Evolutionary conservation across 768 basidiomycete species (phyloP).

Genomic region (Termitomyces sp.): DNA sequence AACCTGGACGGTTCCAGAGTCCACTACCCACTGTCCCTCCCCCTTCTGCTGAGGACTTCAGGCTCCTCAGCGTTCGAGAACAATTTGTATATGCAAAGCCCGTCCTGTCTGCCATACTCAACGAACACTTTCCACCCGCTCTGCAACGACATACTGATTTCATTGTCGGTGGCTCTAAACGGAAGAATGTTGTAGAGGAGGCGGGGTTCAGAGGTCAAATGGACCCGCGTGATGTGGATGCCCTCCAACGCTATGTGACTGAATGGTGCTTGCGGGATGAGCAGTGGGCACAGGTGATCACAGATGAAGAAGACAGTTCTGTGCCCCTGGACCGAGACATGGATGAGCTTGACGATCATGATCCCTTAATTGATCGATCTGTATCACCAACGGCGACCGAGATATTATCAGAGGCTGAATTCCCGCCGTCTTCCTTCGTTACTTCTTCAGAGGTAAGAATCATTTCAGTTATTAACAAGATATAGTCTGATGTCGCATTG

Average conservation of each 20-base stretch:
- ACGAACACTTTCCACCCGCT: constrained; percentile 51
- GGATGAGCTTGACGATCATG: not conserved
- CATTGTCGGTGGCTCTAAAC: constrained; percentile 50
- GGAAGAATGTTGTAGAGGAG: constrained; percentile 31
- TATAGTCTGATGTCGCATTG: not conserved
- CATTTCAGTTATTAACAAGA: not conserved
- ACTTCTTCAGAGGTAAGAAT: constrained; percentile 2
- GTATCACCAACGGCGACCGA: constrained; percentile 17
- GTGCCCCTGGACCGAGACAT: not conserved
- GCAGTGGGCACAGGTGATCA: constrained; percentile 7
- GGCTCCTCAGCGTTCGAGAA: constrained; percentile 40
- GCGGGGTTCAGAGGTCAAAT: constrained; percentile 36
- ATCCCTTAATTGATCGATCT: not conserved
- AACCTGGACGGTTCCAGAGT: constrained; percentile 26
- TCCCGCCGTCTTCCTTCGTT: constrained; percentile 21
- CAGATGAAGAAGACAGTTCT: constrained; percentile 10
- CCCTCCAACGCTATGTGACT: constrained; percentile 28
- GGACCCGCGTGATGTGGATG: constrained; percentile 31
- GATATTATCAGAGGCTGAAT: constrained; percentile 13
- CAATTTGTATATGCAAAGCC: constrained; percentile 68
- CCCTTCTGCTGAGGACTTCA: constrained; percentile 38
- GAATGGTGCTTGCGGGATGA: constrained; percentile 40
- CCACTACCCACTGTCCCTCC: constrained; percentile 37
- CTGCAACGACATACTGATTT: constrained; percentile 43
- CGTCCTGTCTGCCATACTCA: constrained; percentile 54